Evolutionary conservation across 2,329 filamentous ascomycete species (phyloP).

Genomic region (Neodidymelliopsis sp.): DNA sequence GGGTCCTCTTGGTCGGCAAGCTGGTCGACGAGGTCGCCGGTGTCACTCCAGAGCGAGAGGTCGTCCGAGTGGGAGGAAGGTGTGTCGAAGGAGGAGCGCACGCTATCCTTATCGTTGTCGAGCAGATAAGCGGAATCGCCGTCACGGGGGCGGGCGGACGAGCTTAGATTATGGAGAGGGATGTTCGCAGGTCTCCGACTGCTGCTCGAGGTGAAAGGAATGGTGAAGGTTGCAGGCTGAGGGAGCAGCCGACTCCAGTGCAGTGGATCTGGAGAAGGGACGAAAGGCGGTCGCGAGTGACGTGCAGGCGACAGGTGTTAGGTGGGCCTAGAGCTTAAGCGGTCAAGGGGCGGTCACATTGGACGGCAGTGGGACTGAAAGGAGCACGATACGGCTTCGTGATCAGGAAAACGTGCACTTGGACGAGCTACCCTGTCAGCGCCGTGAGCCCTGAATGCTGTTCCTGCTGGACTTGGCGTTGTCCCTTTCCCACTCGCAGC

Average conservation of each 20-base stretch:
- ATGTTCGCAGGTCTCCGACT: conserved; percentile 81
- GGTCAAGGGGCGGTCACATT: conserved; percentile 48
- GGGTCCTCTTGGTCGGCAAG: conserved; percentile 83
- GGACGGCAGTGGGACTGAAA: conserved; percentile 33
- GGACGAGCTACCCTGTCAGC: conserved; percentile 26
- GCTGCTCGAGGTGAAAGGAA: conserved; percentile 75
- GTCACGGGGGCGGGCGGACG: conserved; percentile 52
- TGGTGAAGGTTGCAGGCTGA: conserved; percentile 76
- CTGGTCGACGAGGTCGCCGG: conserved; percentile 93
- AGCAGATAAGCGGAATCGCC: conserved; percentile 51
- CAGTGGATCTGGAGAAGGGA: conserved; percentile 31
- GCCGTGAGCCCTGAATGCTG: conserved; percentile 14
- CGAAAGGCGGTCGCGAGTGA: conserved; percentile 31
- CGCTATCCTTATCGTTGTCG: conserved; percentile 57
- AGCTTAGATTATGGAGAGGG: conserved; percentile 77
- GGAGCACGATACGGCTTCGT: conserved; percentile 35
- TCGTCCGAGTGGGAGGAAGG: conserved; percentile 70
- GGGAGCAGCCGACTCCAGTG: conserved; percentile 50
- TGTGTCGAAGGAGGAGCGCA: conserved; percentile 62
- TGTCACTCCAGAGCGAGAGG: conserved; percentile 90
- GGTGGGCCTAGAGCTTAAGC: conserved; percentile 33
- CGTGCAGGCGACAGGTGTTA: conserved; percentile 44
- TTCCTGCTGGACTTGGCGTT: conserved; percentile 12
- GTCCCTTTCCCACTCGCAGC: conserved; percentile 2
- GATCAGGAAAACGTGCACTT: conserved; percentile 33